Evolutionary conservation across 2,329 filamentous ascomycete species (phyloP).

Genomic region (Aspergillus tamarii): DNA sequence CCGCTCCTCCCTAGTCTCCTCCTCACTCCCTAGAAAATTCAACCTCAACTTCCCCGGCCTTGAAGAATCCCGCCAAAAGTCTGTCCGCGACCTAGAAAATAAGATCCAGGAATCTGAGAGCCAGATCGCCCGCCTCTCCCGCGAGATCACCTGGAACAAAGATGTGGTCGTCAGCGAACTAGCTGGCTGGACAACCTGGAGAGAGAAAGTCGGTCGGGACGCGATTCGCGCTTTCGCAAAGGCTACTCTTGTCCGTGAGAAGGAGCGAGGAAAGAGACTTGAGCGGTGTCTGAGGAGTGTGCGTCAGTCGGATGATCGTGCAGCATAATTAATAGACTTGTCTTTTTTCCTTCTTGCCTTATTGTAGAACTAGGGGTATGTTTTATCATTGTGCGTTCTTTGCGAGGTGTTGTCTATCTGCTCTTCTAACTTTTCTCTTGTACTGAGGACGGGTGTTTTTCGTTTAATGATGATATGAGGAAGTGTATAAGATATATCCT

Average conservation of each 20-base stretch:
- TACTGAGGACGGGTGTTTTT: neutral
- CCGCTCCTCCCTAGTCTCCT: constrained; percentile 72
- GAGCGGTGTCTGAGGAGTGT: constrained; percentile 73
- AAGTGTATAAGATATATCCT: neutral
- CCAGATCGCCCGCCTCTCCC: constrained; percentile 74
- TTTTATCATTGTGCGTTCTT: neutral
- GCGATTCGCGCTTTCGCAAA: constrained; percentile 77
- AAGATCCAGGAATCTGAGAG: constrained; percentile 70
- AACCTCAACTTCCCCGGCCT: constrained; percentile 56
- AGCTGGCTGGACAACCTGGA: constrained; percentile 90
- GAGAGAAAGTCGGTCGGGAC: constrained; percentile 74
- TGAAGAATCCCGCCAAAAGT: constrained; percentile 81
- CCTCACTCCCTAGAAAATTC: constrained; percentile 50
- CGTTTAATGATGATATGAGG: constrained; percentile 1
- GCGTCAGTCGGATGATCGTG: constrained; percentile 32
- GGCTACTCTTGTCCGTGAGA: constrained; percentile 79
- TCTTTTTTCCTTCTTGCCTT: neutral
- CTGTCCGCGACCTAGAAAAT: constrained; percentile 82
- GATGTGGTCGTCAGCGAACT: constrained; percentile 89
- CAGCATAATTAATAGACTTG: constrained; percentile 21
- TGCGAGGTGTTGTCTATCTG: neutral
- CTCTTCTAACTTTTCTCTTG: neutral
- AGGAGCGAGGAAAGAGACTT: constrained; percentile 77
- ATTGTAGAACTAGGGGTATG: neutral
- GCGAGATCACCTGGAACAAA: constrained; percentile 87